Conservation (phyloP, 495 filamentous ascomycete genomes). For the Neurospora discreta region DNA sequence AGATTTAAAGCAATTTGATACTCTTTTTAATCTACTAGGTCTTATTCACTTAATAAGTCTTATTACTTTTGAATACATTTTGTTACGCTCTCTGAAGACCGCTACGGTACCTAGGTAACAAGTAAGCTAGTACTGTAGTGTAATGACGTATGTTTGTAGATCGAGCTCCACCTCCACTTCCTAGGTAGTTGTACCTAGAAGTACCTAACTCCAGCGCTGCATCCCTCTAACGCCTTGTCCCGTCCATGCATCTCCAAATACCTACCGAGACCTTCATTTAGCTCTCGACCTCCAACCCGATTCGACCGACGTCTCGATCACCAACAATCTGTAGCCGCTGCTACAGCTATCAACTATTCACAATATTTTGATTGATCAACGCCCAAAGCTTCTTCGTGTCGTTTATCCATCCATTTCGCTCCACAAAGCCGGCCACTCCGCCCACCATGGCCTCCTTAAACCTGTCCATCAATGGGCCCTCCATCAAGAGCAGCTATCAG, state of each 20-base stretch:
- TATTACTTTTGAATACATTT: no score
- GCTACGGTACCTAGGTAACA: no score
- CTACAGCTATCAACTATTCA: neutral
- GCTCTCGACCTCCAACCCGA: neutral
- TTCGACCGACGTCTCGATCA: neutral
- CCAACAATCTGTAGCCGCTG: neutral
- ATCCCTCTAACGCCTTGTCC: neutral
- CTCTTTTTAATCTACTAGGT: no score
- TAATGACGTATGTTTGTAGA: neutral
- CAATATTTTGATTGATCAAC: neutral
- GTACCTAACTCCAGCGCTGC: neutral
- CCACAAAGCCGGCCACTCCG: neutral
- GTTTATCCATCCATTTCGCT: neutral
- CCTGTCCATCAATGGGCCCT: constrained; percentile 77
- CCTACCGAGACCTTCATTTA: neutral
- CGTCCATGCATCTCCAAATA: neutral
- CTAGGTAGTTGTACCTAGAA: neutral
- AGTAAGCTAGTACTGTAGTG: no score
- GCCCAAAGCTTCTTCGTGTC: neutral
- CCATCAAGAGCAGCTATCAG: constrained; percentile 87
- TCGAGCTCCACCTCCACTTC: neutral
- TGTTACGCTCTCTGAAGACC: no score
- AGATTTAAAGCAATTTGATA: no score
- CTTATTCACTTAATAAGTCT: no score
- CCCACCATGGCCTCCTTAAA: constrained; percentile 80